Evolutionary conservation across 129 eudicot species (phyloP).

Genomic region (Arctium minus): DNA sequence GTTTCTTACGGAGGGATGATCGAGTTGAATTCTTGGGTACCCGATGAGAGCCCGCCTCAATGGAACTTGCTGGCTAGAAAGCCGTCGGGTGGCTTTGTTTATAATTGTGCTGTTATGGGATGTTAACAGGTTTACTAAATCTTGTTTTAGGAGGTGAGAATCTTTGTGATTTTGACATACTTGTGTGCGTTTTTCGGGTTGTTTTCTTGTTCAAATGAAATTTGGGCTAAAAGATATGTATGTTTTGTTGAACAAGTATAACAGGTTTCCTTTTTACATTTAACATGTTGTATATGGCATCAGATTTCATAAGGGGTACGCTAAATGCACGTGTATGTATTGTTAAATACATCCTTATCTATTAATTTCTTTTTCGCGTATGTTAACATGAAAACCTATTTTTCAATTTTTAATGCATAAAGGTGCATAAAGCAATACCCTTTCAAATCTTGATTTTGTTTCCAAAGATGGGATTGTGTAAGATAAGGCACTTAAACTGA

Average conservation of each 20-base stretch:
- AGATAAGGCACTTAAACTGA: not conserved
- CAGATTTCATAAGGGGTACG: not conserved
- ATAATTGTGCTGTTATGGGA: conserved; percentile 92
- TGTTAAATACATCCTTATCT: too few species aligned
- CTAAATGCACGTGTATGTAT: too few species aligned
- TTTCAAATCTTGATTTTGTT: not conserved
- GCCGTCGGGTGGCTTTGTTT: conserved; percentile 58
- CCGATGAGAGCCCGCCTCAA: conserved; percentile 49
- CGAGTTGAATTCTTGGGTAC: conserved; percentile 72
- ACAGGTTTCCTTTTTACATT: not conserved
- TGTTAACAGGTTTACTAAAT: conserved; percentile 31
- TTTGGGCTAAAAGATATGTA: conserved; percentile 13
- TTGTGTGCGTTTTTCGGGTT: not conserved
- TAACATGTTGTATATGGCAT: conserved; percentile 2
- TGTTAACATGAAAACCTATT: too few species aligned
- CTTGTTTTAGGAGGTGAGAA: not conserved
- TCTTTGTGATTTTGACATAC: conserved; percentile 9
- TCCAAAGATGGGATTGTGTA: conserved; percentile 8
- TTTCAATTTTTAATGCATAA: too few species aligned
- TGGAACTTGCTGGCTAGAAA: conserved; percentile 65
- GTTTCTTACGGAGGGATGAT: conserved; percentile 44
- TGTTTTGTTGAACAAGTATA: conserved; percentile 5
- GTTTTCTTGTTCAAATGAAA: conserved; percentile 1
- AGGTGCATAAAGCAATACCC: too few species aligned
- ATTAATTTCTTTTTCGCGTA: too few species aligned